These are phyloP conservation scores for Nitzschia sp. DNA, from an alignment of 108 stramenopile genomes.

Conservation along the genomic window DNA sequence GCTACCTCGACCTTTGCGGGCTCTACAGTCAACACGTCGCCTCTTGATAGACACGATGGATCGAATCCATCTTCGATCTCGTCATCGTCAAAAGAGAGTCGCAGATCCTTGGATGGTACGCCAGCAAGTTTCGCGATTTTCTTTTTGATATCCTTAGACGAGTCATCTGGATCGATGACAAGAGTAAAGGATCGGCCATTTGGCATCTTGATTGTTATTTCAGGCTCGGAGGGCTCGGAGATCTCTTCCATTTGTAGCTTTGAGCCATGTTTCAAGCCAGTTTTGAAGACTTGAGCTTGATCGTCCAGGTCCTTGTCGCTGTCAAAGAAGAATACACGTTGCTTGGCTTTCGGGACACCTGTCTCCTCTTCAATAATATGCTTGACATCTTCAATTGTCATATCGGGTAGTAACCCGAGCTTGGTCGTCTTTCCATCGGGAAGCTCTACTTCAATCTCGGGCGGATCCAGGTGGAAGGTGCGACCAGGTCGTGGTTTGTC, in stretches of 20 bases:
- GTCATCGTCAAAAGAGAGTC: constrained; percentile 7
- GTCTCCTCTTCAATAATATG: constrained; percentile 21
- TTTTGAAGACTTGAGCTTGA: constrained; percentile 1
- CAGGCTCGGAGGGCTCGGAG: not conserved
- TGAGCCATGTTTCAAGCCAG: constrained; percentile 4
- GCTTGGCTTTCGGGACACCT: constrained; percentile 15
- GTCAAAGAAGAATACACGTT: constrained; percentile 31
- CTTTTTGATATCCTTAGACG: constrained; percentile 14
- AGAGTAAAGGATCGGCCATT: constrained; percentile 15
- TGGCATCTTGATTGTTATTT: not conserved
- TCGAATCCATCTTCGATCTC: constrained; percentile 9
- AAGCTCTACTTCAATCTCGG: constrained; percentile 1
- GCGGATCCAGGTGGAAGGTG: not conserved
- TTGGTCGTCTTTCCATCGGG: constrained; percentile 9
- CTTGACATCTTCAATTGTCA: constrained; percentile 25
- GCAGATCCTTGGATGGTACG: constrained; percentile 12
- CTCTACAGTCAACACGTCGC: constrained; percentile 9
- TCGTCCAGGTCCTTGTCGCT: constrained; percentile 17
- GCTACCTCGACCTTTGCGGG: constrained; percentile 1
- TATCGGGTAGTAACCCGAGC: constrained; percentile 12
- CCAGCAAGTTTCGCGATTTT: not conserved
- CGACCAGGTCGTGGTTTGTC: not conserved
- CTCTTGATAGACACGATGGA: not conserved
- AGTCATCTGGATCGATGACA: constrained; percentile 22
- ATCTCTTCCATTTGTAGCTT: not conserved